Conservation (phyloP, 306 rosid species). For the Castanea sativa region DNA sequence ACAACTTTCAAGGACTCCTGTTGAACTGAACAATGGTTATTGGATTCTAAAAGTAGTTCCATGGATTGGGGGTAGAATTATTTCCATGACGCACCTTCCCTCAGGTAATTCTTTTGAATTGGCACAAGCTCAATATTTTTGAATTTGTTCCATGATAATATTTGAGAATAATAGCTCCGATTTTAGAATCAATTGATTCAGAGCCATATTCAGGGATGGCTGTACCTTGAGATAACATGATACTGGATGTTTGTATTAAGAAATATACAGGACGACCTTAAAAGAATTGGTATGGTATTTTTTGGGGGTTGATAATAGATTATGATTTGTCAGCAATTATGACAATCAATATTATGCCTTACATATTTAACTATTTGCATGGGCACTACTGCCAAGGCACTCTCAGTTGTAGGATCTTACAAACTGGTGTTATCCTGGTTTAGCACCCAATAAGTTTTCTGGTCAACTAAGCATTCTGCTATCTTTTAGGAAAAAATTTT, state of each 20-base stretch:
- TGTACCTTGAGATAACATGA: background rate
- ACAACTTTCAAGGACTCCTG: conserved; percentile 60
- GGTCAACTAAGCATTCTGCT: too few species aligned
- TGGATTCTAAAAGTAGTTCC: conserved; percentile 80
- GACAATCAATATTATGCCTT: too few species aligned
- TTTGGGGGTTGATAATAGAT: background rate
- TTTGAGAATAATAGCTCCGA: background rate
- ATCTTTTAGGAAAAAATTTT: too few species aligned
- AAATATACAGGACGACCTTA: background rate
- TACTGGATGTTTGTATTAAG: background rate
- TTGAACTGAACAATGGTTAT: conserved; percentile 67
- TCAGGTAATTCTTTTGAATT: conserved; percentile 53
- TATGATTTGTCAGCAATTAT: background rate
- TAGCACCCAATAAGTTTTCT: too few species aligned
- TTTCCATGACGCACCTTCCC: conserved; percentile 80
- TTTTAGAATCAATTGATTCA: background rate
- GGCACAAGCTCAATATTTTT: background rate
- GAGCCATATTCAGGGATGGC: background rate
- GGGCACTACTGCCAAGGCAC: too few species aligned
- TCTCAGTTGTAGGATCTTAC: too few species aligned
- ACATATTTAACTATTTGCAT: too few species aligned
- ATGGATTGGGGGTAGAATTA: conserved; percentile 95
- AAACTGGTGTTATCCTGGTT: too few species aligned
- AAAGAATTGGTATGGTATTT: background rate
- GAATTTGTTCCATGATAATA: background rate